Evolutionary conservation across 2,329 filamentous ascomycete genomes (phyloP).

Genomic region (Penicillium carneum): DNA sequence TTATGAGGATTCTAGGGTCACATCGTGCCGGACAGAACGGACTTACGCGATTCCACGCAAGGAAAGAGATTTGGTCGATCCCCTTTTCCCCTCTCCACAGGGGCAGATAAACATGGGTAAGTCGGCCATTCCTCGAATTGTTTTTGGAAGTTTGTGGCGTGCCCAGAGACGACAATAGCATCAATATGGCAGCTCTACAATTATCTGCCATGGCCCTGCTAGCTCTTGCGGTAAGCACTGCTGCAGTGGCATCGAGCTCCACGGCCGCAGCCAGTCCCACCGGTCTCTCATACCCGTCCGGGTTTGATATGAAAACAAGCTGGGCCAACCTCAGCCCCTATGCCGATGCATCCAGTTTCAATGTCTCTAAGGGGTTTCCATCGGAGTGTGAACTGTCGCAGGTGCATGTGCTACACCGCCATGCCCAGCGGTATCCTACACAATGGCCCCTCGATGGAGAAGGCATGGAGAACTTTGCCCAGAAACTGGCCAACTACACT

Average conservation of each 20-base stretch:
- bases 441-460: constrained; percentile 56
- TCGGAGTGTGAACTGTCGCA: constrained; percentile 63
- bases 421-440: constrained; percentile 62
- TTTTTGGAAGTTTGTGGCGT: not conserved
- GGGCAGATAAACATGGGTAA: not conserved
- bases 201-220: constrained; percentile 10
- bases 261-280: constrained; percentile 29
- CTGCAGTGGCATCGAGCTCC: constrained; percentile 13
- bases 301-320: constrained; percentile 40
- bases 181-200: constrained; percentile 12
- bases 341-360: constrained; percentile 32
- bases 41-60: not conserved
- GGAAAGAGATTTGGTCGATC: constrained; percentile 12
- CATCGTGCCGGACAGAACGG: constrained; percentile 3
- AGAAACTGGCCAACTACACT: constrained; percentile 59
- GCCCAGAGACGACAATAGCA: not conserved
- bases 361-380: constrained; percentile 54
- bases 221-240: constrained; percentile 17
- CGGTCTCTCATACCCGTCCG: constrained; percentile 35
- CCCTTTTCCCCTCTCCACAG: not conserved
- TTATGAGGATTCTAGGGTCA: not conserved
- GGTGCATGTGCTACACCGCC: constrained; percentile 62
- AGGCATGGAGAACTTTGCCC: constrained; percentile 58
- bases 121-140: not conserved
- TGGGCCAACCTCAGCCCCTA: constrained; percentile 44